Conservation (phyloP, 371 early-diverging fungal genomes). For the Mortierella polycephala region DNA sequence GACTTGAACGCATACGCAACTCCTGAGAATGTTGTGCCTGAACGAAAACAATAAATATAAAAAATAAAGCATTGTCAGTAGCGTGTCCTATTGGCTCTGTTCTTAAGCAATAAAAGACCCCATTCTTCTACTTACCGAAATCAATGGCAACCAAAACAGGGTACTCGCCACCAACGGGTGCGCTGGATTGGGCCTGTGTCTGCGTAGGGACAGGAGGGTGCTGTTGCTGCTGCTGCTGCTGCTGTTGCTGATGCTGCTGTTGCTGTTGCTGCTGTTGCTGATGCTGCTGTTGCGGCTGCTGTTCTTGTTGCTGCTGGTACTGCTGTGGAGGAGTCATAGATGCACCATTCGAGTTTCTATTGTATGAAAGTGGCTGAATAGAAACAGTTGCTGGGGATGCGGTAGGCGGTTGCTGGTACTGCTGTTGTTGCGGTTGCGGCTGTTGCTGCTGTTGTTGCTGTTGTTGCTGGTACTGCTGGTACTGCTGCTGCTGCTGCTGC, state of each 20-base stretch:
- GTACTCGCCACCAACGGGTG: slow-evolving; percentile 31
- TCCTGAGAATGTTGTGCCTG: slow-evolving; percentile 49
- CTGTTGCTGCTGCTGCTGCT: slow-evolving; percentile 15
- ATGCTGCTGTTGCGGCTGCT: slow-evolving; percentile 1
- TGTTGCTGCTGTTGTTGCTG: slow-evolving; percentile 33
- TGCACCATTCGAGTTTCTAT: slow-evolving; percentile 21
- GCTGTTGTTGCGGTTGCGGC: slow-evolving; percentile 19
- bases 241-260: slow-evolving; percentile 20
- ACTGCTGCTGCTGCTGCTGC: slow-evolving; percentile 20
- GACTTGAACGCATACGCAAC: slow-evolving; percentile 51
- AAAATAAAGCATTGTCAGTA: neutral
- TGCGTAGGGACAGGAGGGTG: slow-evolving; percentile 15
- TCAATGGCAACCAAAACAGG: slow-evolving; percentile 48
- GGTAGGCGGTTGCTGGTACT: slow-evolving; percentile 10
- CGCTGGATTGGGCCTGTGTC: slow-evolving; percentile 13
- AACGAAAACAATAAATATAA: neutral
- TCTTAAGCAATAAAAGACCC: no score
- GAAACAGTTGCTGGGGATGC: slow-evolving; percentile 16
- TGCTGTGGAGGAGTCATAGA: neutral
- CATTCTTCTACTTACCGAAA: slow-evolving; percentile 24
- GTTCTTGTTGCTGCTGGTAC: slow-evolving; percentile 13
- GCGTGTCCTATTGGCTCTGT: neutral
- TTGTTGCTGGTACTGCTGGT: slow-evolving; percentile 33
- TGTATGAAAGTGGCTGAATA: slow-evolving; percentile 47
- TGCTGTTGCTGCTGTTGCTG: slow-evolving; percentile 18